These are phyloP conservation scores for Xylaria sp. DNA, from an alignment of 2,329 filamentous ascomycete genomes.

Conservation along the genomic window DNA sequence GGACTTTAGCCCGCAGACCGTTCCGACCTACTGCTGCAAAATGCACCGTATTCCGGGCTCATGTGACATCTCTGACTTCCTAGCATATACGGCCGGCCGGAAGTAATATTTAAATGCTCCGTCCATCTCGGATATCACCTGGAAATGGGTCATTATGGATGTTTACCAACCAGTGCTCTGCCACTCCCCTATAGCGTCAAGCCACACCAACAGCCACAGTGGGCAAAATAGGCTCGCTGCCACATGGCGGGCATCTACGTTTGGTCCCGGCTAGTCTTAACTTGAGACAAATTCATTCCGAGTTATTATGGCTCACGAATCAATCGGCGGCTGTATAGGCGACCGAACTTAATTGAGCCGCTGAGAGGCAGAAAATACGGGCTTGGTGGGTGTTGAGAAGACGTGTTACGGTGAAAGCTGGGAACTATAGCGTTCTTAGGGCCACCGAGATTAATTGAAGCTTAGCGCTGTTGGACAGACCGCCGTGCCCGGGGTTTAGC, in stretches of 20 bases:
- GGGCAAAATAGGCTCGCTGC: not conserved
- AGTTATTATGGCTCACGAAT: not conserved
- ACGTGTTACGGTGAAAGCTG: not conserved
- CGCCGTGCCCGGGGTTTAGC: not conserved
- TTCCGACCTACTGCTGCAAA: not conserved
- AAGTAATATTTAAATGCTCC: not conserved
- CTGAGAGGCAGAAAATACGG: not conserved
- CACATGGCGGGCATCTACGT: not conserved
- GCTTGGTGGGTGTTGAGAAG: slow-evolving; percentile 1
- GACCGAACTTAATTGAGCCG: not conserved
- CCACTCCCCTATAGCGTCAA: slow-evolving; percentile 7
- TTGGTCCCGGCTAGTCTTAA: not conserved
- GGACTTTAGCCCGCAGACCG: not conserved
- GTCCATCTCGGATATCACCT: not conserved
- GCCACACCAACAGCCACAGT: slow-evolving; percentile 26
- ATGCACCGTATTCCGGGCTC: slow-evolving; percentile 10
- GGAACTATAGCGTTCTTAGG: not conserved
- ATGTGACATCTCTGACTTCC: slow-evolving; percentile 3
- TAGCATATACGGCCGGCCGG: not conserved
- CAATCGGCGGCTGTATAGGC: not conserved
- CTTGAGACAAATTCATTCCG: not conserved
- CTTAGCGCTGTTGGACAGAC: slow-evolving; percentile 3
- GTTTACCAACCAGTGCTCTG: not conserved
- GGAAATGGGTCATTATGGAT: not conserved
- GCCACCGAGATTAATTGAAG: not conserved